Percentiles rank a stretch among this genome's conserved stretches.
Evolutionary conservation across 306 rosid genomes (phyloP).

Genomic region (Hippophae tibetana): DNA sequence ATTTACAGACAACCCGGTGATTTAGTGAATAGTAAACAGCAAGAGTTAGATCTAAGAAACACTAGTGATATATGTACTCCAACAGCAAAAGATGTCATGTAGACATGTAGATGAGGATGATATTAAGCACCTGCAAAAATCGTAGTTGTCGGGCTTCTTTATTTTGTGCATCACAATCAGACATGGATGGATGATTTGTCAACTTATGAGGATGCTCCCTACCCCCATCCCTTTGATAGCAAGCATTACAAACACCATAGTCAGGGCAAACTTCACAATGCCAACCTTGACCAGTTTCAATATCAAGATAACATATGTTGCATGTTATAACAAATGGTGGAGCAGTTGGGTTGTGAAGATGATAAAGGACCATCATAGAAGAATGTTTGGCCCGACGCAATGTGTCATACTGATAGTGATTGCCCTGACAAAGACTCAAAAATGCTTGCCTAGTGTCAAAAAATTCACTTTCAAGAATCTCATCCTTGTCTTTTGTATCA

Average conservation of each 20-base stretch:
- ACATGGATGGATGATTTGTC: slow-evolving; percentile 90
- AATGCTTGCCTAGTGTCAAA: slow-evolving; percentile 99
- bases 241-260: slow-evolving; percentile 82
- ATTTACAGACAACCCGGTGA: too few relatives aligned
- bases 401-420: slow-evolving; percentile 96
- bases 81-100: too few relatives aligned
- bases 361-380: slow-evolving; percentile 97
- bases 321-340: slow-evolving; percentile 81
- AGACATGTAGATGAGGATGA: neutral
- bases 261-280: slow-evolving; percentile 94
- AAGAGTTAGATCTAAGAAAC: too few relatives aligned
- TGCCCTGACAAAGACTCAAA: slow-evolving; percentile 97
- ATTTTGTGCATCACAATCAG: slow-evolving; percentile 92
- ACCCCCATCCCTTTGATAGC: slow-evolving; percentile 84
- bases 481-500: slow-evolving; percentile 93
- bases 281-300: slow-evolving; percentile 99
- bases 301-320: slow-evolving; percentile 69
- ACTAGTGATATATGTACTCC: too few relatives aligned
- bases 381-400: slow-evolving; percentile 97
- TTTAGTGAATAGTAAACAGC: too few relatives aligned
- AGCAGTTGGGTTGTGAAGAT: slow-evolving; percentile 98
- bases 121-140: slow-evolving; percentile 57
- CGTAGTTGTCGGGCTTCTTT: slow-evolving; percentile 90
- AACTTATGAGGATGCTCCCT: slow-evolving; percentile 85
- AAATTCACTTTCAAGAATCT: slow-evolving; percentile 96